phyloP scores from a whole-genome alignment of 1,284 basidiomycete genomes.

The Moniliella sp. region DNA sequence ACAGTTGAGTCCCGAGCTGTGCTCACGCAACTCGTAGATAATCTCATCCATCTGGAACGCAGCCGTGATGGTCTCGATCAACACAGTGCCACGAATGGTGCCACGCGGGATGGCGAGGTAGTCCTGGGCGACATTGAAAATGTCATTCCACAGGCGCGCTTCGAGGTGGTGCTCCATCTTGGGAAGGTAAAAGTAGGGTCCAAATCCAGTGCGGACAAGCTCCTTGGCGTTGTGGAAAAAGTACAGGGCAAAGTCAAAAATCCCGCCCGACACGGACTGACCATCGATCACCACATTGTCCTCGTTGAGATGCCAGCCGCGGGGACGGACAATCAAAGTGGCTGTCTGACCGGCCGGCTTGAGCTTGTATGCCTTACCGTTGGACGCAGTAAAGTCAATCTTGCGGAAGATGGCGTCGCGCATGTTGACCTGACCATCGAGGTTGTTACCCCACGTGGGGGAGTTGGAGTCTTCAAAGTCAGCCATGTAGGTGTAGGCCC shows the following conservation, averaged over 20 bases:
- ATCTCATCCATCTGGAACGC: conserved; percentile 99
- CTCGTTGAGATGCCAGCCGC: conserved; percentile 84
- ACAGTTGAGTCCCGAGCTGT: conserved; percentile 87
- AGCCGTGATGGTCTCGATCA: conserved; percentile 90
- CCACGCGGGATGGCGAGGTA: conserved; percentile 71
- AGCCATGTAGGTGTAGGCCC: conserved; percentile 33
- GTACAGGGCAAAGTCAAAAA: conserved; percentile 93
- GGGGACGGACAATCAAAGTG: conserved; percentile 36
- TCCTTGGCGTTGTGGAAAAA: conserved; percentile 94
- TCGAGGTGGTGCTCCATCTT: conserved; percentile 77
- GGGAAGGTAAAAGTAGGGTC: conserved; percentile 98
- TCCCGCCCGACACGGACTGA: conserved; percentile 62
- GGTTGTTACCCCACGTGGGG: conserved; percentile 78
- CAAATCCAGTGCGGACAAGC: conserved; percentile 44
- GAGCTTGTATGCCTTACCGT: conserved; percentile 80
- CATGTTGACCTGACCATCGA: conserved; percentile 84
- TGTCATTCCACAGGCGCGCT: conserved; percentile 81
- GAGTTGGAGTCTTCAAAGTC: conserved; percentile 52
- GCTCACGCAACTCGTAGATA: conserved; percentile 80
- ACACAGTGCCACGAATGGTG: conserved; percentile 72
- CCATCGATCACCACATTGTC: conserved; percentile 83
- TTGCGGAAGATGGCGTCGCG: conserved; percentile 63
- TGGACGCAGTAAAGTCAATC: conserved; percentile 61
- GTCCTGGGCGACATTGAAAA: conserved; percentile 79
- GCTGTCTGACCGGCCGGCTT: conserved; percentile 51